A percentile compares a stretch with the other conserved stretches of the same genome.
Evolutionary conservation across 1,284 basidiomycete species (phyloP).

Genomic region (Trichosporon inkin): DNA sequence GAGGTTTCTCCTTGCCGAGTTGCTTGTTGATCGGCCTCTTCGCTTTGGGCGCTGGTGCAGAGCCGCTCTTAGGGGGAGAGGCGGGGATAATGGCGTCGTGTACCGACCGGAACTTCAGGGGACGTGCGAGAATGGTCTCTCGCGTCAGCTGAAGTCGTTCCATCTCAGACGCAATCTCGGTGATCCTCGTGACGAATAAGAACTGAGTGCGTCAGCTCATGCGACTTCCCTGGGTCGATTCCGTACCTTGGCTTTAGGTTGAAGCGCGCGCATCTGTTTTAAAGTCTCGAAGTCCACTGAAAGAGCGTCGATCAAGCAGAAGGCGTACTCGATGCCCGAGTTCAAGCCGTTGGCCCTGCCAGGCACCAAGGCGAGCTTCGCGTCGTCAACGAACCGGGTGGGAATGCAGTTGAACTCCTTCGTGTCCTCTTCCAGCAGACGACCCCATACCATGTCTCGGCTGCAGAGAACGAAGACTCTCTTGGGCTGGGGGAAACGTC

Average conservation of each 20-base stretch:
- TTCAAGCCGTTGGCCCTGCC: slow-evolving; percentile 29
- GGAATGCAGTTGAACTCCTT: slow-evolving; percentile 30
- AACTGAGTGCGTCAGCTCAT: slow-evolving; percentile 25
- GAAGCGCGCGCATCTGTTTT: slow-evolving; percentile 25
- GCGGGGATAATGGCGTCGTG: slow-evolving; percentile 27
- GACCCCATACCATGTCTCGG: slow-evolving; percentile 28
- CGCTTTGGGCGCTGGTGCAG: not conserved
- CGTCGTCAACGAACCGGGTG: slow-evolving; percentile 28
- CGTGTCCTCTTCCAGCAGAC: slow-evolving; percentile 34
- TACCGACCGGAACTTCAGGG: slow-evolving; percentile 40
- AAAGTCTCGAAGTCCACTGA: slow-evolving; percentile 20
- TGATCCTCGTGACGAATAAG: slow-evolving; percentile 34
- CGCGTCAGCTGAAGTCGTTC: slow-evolving; percentile 20
- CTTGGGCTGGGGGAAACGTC: slow-evolving; percentile 15
- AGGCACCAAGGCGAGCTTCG: slow-evolving; percentile 20
- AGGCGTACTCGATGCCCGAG: slow-evolving; percentile 21
- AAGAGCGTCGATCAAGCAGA: slow-evolving; percentile 31
- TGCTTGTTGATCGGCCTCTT: slow-evolving; percentile 15
- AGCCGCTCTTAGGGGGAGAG: not conserved
- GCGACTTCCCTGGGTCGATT: not conserved
- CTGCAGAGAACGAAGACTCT: slow-evolving; percentile 29
- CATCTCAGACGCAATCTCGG: slow-evolving; percentile 31
- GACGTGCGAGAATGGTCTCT: slow-evolving; percentile 39
- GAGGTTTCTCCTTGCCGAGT: slow-evolving; percentile 26
- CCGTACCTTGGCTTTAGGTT: slow-evolving; percentile 32